Base-by-base conservation (phyloP, 2,329 filamentous ascomycete species). In the Alternaria burnsii region DNA sequence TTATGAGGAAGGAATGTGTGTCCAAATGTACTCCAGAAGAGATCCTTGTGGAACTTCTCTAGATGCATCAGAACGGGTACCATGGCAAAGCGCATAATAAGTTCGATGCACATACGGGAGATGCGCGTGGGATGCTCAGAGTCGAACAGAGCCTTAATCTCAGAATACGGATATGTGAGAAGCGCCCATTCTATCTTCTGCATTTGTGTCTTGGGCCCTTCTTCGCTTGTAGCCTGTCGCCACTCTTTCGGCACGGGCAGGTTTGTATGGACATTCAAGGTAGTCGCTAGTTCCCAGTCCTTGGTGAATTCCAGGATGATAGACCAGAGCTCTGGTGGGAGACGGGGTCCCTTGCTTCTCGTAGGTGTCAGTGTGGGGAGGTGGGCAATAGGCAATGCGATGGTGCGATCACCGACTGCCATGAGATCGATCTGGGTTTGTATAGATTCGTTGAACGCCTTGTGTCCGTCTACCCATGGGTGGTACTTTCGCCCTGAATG, bases 51-150 rank as follows among this genome's bases (percentile, higher is more conserved):
- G 51, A 88, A 82, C 24, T 86, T 85, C 66, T 91, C 88, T 0
- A 93, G 82, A 71, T 91, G 93, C 2, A 87, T 86, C 34, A 98
- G 86, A 4, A 97, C 87, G 12, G 91, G 88, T 16, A 90, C 91
- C 68, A 94, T 89, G 42, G 90, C 91, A 76, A 97, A 97, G 67
- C 95, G 93, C 82, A 97, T 93, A 69, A 97, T 93, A 41, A 97
- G 86, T 72, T 94, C 93, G 63, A 95, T 91, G 38, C 92, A 91
- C 1, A 96, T 83, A 3, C 90, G 90, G 0, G 93, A 95, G 12
- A 97, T 84, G 65, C 92, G 90, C 26, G 87, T 87, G 34, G 90
- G 88, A 0, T 91, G 89, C 18, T 91, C 90, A 38, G 87, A 80
- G 7, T 90, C 82, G 41, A 97, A 85, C 70, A 92, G 89, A 53